Base-by-base conservation (phyloP, 768 basidiomycete species). In the Strobilomyces dryophilus region DNA sequence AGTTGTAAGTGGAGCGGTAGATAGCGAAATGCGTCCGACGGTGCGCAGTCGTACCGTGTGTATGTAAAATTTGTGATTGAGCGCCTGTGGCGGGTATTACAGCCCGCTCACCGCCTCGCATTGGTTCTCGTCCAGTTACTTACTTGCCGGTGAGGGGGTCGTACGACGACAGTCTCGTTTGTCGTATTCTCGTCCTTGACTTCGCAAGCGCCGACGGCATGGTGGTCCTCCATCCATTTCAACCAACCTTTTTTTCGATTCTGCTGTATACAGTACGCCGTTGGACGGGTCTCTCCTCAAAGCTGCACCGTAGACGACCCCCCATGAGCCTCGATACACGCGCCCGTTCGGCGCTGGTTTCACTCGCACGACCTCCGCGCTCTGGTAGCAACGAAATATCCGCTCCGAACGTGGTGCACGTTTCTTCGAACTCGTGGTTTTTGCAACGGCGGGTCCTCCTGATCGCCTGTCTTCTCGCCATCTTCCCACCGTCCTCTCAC, bases 371-470 rank as follows among this genome's bases (percentile, higher is more conserved):
- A 45, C 56, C 31, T n/a, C 41, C 7, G 15, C 17, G 56, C 51
- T 54, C 53, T 56, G 36, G 46, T 39, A 54, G 59, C 41, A 61
- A 21, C 12, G 46, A 29, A 9, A 17, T 15, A 17, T 2, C 24
- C 20, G 3, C 18, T 46, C 29, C 42, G 5, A 29, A 43, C 43
- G 37, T n/a, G 20, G 21, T 31, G 5, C 26, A 27, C 42, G 34
- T 37, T 36, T 36, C 11, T n/a, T 14, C 27, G 8, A 18, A 39
- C 61, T 53, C 51, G 20, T 54, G 55, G 50, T 17, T 24, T 18
- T 29, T 18, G 10, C 53, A 48, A 18, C 10, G 8, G 24, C 44
- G 15, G 31, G 32, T 11, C 21, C 11, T 42, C 39, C 36, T 37
- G n/a, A 35, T 42, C 17, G 18, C 35, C 24, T 17, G 44, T 20